Evolutionary conservation across 2,329 filamentous ascomycete species (phyloP).

Genomic region (Lachnellula arida): DNA sequence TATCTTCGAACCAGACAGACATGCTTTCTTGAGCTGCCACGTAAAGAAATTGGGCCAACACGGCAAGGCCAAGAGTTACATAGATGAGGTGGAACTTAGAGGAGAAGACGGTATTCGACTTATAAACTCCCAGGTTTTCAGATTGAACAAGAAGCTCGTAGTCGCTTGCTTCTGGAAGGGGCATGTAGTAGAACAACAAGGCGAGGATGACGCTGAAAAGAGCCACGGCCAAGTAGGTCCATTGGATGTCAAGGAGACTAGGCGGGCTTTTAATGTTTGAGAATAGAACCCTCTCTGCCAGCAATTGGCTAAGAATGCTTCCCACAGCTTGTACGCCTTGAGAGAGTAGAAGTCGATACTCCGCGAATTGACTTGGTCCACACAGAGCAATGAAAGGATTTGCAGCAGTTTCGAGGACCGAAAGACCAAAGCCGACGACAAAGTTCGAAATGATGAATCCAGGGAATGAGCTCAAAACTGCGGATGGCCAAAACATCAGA

Average conservation of each 20-base stretch:
- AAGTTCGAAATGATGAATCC: conserved; percentile 73
- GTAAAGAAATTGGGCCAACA: conserved; percentile 74
- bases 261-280: conserved; percentile 45
- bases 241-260: conserved; percentile 70
- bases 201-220: conserved; percentile 68
- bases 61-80: conserved; percentile 59
- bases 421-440: conserved; percentile 72
- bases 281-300: conserved; percentile 74
- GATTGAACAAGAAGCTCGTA: conserved; percentile 47
- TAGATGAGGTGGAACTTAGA: conserved; percentile 38
- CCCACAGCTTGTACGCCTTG: conserved; percentile 75
- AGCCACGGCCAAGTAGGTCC: conserved; percentile 79
- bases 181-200: conserved; percentile 64
- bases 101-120: conserved; percentile 16
- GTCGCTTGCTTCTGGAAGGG: conserved; percentile 53
- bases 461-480: conserved; percentile 67
- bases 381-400: conserved; percentile 71
- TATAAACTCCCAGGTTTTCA: conserved; percentile 21
- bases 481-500: conserved; percentile 83
- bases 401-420: conserved; percentile 73
- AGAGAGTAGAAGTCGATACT: conserved; percentile 69
- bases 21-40: conserved; percentile 67
- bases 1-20: conserved; percentile 54
- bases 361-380: conserved; percentile 67
- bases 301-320: conserved; percentile 64